phyloP scores from a whole-genome alignment of 2,329 filamentous ascomycete species.

The Alternaria burnsii region DNA sequence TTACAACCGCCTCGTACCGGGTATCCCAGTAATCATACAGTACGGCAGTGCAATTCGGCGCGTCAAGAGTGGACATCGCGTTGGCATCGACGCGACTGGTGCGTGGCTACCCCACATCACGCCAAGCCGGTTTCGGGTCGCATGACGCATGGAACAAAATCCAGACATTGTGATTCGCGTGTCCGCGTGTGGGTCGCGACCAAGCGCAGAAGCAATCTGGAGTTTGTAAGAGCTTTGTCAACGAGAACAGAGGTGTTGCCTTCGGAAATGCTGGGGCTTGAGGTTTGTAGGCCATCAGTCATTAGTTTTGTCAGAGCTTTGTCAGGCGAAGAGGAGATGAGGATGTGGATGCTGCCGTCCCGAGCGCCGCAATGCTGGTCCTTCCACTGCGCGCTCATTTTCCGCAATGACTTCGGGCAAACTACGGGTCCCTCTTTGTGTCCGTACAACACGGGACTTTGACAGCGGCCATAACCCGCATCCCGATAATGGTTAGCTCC shows the following conservation, averaged over 20 bases:
- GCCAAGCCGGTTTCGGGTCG: slow-evolving; percentile 21
- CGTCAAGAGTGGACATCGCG: slow-evolving; percentile 3
- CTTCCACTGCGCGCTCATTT: background rate
- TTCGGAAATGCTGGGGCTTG: no score
- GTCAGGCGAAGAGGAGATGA: slow-evolving; percentile 11
- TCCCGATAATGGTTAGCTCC: background rate
- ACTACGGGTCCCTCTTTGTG: background rate
- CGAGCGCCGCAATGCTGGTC: background rate
- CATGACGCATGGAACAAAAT: slow-evolving; percentile 17
- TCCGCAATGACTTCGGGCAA: background rate
- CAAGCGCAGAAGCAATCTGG: background rate
- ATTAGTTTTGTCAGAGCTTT: slow-evolving; percentile 24
- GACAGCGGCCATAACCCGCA: background rate
- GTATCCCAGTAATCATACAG: slow-evolving; percentile 3
- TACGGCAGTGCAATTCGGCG: slow-evolving; percentile 34
- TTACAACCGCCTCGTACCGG: background rate
- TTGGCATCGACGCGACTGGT: background rate
- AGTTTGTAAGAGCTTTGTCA: slow-evolving; percentile 29
- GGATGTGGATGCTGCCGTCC: background rate
- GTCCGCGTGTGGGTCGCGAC: slow-evolving; percentile 6
- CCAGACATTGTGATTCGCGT: slow-evolving; percentile 20
- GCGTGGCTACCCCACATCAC: slow-evolving; percentile 36
- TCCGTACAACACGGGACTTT: background rate
- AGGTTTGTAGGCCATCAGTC: no score
- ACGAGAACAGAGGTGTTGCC: background rate